These are phyloP conservation scores for Teratosphaeria zuluensis DNA, from an alignment of 2,329 filamentous ascomycete genomes.

Conservation along the genomic window DNA sequence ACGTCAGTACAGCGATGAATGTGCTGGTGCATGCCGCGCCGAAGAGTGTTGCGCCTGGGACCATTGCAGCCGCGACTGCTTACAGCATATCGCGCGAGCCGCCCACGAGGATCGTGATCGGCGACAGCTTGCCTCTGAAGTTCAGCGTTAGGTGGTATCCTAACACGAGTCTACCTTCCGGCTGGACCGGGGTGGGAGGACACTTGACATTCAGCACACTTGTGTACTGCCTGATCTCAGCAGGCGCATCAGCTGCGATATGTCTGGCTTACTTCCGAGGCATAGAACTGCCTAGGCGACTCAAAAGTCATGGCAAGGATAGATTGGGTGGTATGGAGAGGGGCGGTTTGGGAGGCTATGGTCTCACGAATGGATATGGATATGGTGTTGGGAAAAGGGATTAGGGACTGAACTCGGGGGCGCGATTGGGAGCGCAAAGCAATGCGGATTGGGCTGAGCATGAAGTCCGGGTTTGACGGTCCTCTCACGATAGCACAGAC, in stretches of 20 bases:
- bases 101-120: slow-evolving; percentile 65
- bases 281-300: slow-evolving; percentile 40
- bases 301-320: slow-evolving; percentile 50
- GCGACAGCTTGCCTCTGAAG: slow-evolving; percentile 68
- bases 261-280: slow-evolving; percentile 47
- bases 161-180: slow-evolving; percentile 55
- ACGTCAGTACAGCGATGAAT: slow-evolving; percentile 83
- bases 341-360: slow-evolving; percentile 34
- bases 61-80: slow-evolving; percentile 76
- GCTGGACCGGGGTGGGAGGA: slow-evolving; percentile 43
- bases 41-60: slow-evolving; percentile 47
- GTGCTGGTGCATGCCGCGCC: slow-evolving; percentile 68
- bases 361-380: slow-evolving; percentile 24
- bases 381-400: slow-evolving; percentile 35
- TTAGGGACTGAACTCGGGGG: slow-evolving; percentile 9
- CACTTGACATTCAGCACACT: slow-evolving; percentile 42
- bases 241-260: slow-evolving; percentile 38
- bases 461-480: background rate
- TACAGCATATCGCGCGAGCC: slow-evolving; percentile 61
- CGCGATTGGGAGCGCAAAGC: background rate
- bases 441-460: background rate
- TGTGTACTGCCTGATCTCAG: slow-evolving; percentile 40
- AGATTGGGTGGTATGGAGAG: slow-evolving; percentile 33
- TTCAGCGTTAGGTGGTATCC: slow-evolving; percentile 86
- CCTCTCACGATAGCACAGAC: background rate